Base-by-base conservation (phyloP, 768 basidiomycete species). In the Boletus vermiculosoides region DNA sequence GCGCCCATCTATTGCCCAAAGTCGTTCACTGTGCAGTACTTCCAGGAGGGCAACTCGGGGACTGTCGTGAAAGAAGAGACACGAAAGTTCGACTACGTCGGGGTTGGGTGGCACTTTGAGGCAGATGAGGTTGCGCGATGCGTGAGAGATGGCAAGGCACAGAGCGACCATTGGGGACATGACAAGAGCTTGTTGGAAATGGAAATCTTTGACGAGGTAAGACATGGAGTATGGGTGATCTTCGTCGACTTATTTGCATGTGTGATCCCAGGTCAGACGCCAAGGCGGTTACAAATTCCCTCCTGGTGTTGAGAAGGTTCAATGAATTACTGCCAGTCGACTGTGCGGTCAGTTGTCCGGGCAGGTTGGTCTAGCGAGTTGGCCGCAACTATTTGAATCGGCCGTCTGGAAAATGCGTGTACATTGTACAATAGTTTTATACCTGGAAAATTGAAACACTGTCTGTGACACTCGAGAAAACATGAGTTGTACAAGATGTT, bases 91-190 rank as follows among this genome's bases (percentile, higher is more conserved):
- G 76, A 83, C 41, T 86, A 86, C 64, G 73, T 78, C 5, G 90
- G 90, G 11, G 76, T 75, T 34, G 93, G 92, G 9, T 90, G 83
- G 87, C 83, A 91, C 70, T 95, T 86, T 71, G 83, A 94, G 71
- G 92, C 92, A 4, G 93, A 95, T 64, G 92, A 94, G 57, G 91
- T 92, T 12, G 92, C 90, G 18, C 73, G 90, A 47, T 90, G 88
- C 65, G 75, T 92, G 22, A 73, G 84, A 39, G 86, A 87, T 51
- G 87, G 87, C 3, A 90, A 87, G 76, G 73, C 74, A 25, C 85
- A 94, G 73, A 92, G 90, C 64, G 77, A 77, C 5, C 63, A 84
- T 33, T 93, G 92, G 90, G 80, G 85, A 1, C 87, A 87, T 62
- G 83, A 85, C 42, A 92, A 93, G 76, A 93, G 88, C 66, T 64